Evolutionary conservation across 1,139 yeast species (phyloP).

Genomic region (Scheffersomyces parashehatae): DNA sequence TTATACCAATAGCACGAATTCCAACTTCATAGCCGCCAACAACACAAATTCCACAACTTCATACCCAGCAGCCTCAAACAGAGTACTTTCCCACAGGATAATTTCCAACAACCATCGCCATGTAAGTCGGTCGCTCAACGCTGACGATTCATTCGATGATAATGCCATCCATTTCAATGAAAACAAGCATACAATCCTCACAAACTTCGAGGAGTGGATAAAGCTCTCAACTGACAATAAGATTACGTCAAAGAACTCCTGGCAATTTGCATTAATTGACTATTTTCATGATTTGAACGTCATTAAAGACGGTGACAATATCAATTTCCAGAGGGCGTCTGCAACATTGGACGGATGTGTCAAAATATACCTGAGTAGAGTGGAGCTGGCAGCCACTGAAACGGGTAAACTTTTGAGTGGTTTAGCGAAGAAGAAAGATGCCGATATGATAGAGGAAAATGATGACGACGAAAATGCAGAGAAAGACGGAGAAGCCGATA

Average conservation of each 20-base stretch:
- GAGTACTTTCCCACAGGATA: constrained; percentile 14
- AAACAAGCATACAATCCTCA: constrained; percentile 45
- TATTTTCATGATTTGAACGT: constrained; percentile 74
- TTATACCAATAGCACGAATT: no score
- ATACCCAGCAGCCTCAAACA: constrained; percentile 4
- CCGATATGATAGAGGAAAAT: constrained; percentile 13
- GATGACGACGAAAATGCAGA: constrained; percentile 30
- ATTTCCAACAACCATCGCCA: constrained; percentile 17
- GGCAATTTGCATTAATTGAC: constrained; percentile 89
- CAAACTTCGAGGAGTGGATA: constrained; percentile 88
- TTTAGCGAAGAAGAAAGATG: constrained; percentile 25
- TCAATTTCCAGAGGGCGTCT: constrained; percentile 76
- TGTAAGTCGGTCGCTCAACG: constrained; percentile 14
- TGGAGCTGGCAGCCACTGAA: constrained; percentile 89
- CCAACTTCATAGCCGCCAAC: background rate
- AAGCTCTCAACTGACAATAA: constrained; percentile 86
- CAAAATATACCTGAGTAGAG: constrained; percentile 79
- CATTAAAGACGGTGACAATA: constrained; percentile 58
- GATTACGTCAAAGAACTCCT: constrained; percentile 64
- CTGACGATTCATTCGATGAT: constrained; percentile 31
- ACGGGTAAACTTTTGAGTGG: constrained; percentile 87
- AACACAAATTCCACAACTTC: constrained; percentile 5
- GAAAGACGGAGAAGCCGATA: constrained; percentile 18
- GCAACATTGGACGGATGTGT: constrained; percentile 86
- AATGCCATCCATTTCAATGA: constrained; percentile 48